Evolutionary conservation across 78 protist genomes (phyloP).

Genomic region (Dictyostelium brefeldianum): DNA sequence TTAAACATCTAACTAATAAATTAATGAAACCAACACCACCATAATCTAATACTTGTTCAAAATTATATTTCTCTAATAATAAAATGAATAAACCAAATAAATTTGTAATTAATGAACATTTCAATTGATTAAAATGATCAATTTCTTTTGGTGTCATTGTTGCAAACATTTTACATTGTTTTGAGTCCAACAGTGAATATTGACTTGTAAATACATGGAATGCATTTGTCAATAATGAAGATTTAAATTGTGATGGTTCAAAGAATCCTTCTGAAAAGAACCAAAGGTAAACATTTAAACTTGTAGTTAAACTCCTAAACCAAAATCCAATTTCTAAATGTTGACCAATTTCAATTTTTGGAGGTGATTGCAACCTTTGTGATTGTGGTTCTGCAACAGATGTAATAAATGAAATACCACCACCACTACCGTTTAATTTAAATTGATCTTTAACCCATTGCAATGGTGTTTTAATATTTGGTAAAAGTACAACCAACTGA

Average conservation of each 20-base stretch:
- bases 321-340: slow-evolving; percentile 53
- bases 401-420: slow-evolving; percentile 23
- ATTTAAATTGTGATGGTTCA: slow-evolving; percentile 27
- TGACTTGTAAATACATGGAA: slow-evolving; percentile 46
- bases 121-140: slow-evolving; percentile 32
- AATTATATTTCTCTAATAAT: slow-evolving; percentile 51
- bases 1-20: slow-evolving; percentile 2
- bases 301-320: slow-evolving; percentile 24
- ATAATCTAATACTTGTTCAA: not conserved
- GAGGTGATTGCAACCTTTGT: not conserved
- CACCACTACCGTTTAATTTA: too few species aligned
- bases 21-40: slow-evolving; percentile 29
- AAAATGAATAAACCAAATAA: slow-evolving; percentile 55
- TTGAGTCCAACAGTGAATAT: not conserved
- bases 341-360: slow-evolving; percentile 19
- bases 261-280: slow-evolving; percentile 38
- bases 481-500: slow-evolving; percentile 29
- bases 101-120: slow-evolving; percentile 39
- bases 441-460: slow-evolving; percentile 45
- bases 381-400: slow-evolving; percentile 33
- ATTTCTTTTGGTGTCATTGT: slow-evolving; percentile 58
- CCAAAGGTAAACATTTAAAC: slow-evolving; percentile 47
- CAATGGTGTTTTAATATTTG: slow-evolving; percentile 19
- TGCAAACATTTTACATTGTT: not conserved
- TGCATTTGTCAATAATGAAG: slow-evolving; percentile 3